A percentile compares a stretch with the other conserved stretches of the same genome.
phyloP scores from a whole-genome alignment of 2,329 filamentous ascomycete genomes.

The Arthrobotrys sinensis region DNA sequence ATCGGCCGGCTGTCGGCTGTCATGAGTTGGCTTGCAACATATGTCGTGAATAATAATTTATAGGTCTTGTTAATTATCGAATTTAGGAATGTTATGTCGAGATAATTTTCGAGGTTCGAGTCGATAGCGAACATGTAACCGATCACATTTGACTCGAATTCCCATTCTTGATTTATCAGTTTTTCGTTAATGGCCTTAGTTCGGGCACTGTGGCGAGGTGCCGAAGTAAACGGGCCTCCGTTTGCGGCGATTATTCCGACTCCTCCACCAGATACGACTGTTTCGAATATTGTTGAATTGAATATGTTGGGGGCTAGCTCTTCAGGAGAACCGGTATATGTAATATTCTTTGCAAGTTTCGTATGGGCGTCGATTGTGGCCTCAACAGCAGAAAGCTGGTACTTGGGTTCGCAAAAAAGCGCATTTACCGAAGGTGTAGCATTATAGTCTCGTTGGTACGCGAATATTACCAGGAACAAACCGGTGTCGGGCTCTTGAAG shows the following conservation, averaged over 20 bases:
- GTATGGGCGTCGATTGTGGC: conserved; percentile 55
- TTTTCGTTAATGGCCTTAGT: conserved; percentile 26
- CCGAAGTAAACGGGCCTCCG: conserved; percentile 23
- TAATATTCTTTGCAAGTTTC: conserved; percentile 41
- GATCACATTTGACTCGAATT: conserved; percentile 31
- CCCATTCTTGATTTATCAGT: conserved; percentile 44
- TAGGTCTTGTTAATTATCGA: conserved; percentile 49
- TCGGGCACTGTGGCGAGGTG: conserved; percentile 1
- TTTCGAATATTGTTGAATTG: conserved; percentile 46
- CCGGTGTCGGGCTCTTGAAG: neutral
- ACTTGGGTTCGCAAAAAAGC: conserved; percentile 56
- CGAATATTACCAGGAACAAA: conserved; percentile 59
- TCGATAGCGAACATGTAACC: conserved; percentile 57
- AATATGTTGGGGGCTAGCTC: conserved; percentile 17
- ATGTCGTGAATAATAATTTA: conserved; percentile 59
- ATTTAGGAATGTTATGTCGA: conserved; percentile 44
- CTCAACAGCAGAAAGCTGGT: conserved; percentile 36
- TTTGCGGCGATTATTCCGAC: neutral
- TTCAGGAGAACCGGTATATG: conserved; percentile 11
- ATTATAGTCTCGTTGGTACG: conserved; percentile 25
- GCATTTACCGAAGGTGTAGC: conserved; percentile 38
- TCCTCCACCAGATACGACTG: conserved; percentile 30
- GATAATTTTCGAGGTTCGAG: conserved; percentile 23
- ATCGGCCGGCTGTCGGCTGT: neutral
- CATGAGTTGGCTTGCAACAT: conserved; percentile 44